Evolutionary conservation across 139 green algal species (phyloP), one percentile per base, ranked within the genome.

Genomic region (Astrephomene gubernaculifera): DNA sequence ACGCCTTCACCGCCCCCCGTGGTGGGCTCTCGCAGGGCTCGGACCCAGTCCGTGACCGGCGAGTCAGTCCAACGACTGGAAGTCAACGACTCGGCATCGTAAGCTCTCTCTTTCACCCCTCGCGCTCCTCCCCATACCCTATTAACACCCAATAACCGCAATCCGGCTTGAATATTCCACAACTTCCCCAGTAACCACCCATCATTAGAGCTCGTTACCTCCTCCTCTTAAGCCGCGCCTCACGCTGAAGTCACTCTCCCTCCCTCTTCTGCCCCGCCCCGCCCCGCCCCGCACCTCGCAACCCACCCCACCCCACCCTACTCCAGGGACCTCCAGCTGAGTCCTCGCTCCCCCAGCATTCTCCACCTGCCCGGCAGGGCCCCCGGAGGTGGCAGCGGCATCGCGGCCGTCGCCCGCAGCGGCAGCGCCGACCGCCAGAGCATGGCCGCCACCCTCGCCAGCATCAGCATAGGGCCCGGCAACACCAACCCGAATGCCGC

Each of bases 341-440:
- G 57, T 27, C 44, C 43, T 29, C 39, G 24, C 43, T 5, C 14
- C 41, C n/a, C 19, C 41, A 27, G n/a, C 44, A 25, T 78, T 2
- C n/a, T 33, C 29, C 57, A 65, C 17, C 43, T 78, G 70, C 43
- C 70, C 25, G 14, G 27, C 70, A 38, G 43, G 70, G 27, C 70
- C 12, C 65, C 65, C 65, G 45, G 27, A 21, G 65, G 65, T 12
- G 49, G 14, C 65, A 25, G 12, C 49, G 49, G 49, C 49, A 17
- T 60, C 49, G 49, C 49, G 12, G 49, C 49, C 57, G 22, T 63
- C 3, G 27, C 25, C 43, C 70, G 70, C 70, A 52, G 70, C 41
- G 70, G 70, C 70, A 78, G 70, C 44, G 70, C 70, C 10, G 70
- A 78, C 44, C 70, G 70, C 70, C 70, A 57, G 12, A 57, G 49